Evolutionary conservation across 305 asterid genomes (phyloP), one percentile per base, ranked within the genome.

Genomic region (Fraxinus greggii): DNA sequence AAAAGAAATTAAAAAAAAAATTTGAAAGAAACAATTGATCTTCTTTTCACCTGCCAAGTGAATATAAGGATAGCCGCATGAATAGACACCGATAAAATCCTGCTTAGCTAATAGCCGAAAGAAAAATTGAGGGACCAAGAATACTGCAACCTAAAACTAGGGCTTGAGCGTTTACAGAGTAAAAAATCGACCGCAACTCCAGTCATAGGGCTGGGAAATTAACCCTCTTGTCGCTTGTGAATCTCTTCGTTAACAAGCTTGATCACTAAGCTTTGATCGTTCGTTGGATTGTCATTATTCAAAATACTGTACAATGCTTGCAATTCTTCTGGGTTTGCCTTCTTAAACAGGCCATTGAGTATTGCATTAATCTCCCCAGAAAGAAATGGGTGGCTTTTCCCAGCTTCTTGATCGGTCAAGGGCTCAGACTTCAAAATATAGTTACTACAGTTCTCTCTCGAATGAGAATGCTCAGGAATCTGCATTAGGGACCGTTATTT

Each of bases 401-500:
- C 17, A 32, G 75, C 36, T 38, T 79, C 86, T 40, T 86, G 84
- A 82, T 87, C 89, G 36, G 79, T 87, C 81, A 82, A 45, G 73
- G 82, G 82, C 83, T 85, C 89, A 0, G 86, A 59, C 85, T 88
- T 89, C 83, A 89, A 26, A 32, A 21, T 82, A 54, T 48, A 19
- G 81, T 86, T 83, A 77, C 35, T 72, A 33, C 63, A 76, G 79
- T 72, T 79, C 67, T 82, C 88, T 63, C 80, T 85, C 24, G 79
- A 75, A 73, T 78, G 86, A 45, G 86, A 56, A 56, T 86, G 90
- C 51, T 78, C 83, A n/a, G 92, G 89, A 74, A 88, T 89, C 82
- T 87, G 93, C 91, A 87, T 85, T n/a, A 86, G 83, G 13, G 96
- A 94, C 88, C 93, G 89, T 5, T 98, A 92, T 84, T 88, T 91